A percentile compares a stretch with the other conserved stretches of the same genome.
phyloP scores from a whole-genome alignment of 1,139 yeast genomes.

The Saccharomyces hybrid region DNA sequence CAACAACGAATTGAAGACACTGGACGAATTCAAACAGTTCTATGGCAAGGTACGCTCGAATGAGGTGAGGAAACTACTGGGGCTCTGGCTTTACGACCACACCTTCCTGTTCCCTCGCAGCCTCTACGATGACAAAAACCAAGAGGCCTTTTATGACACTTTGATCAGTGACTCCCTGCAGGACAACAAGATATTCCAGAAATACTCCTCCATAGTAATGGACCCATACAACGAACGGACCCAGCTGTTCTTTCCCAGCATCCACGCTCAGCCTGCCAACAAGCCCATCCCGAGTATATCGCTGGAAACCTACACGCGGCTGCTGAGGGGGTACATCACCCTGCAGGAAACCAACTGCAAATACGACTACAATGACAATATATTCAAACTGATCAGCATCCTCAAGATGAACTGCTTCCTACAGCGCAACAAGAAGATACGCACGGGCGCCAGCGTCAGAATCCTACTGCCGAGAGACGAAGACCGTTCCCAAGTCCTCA shows the following conservation, averaged over 20 bases:
- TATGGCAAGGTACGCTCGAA: slow-evolving; percentile 14
- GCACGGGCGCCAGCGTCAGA: background rate
- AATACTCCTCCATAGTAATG: slow-evolving; percentile 3
- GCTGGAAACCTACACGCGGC: background rate
- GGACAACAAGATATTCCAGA: slow-evolving; percentile 2
- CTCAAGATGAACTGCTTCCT: slow-evolving; percentile 3
- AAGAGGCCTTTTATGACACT: background rate
- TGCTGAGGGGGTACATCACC: background rate
- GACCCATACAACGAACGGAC: slow-evolving; percentile 1
- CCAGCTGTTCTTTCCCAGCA: slow-evolving; percentile 1
- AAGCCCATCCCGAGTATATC: slow-evolving; percentile 1
- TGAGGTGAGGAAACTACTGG: slow-evolving; percentile 12
- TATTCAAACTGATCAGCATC: slow-evolving; percentile 1
- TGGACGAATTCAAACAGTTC: slow-evolving; percentile 20
- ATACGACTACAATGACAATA: background rate
- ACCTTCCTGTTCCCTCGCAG: background rate
- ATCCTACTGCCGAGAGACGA: background rate
- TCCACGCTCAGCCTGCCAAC: background rate
- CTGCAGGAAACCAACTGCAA: slow-evolving; percentile 1
- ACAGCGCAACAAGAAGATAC: background rate
- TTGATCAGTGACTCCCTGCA: slow-evolving; percentile 2
- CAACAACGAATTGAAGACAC: slow-evolving; percentile 16
- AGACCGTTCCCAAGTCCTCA: background rate
- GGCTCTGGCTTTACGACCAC: slow-evolving; percentile 6
- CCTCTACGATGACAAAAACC: background rate